Conservation (phyloP, 495 filamentous ascomycete species). For the Penicillium alfredii region DNA sequence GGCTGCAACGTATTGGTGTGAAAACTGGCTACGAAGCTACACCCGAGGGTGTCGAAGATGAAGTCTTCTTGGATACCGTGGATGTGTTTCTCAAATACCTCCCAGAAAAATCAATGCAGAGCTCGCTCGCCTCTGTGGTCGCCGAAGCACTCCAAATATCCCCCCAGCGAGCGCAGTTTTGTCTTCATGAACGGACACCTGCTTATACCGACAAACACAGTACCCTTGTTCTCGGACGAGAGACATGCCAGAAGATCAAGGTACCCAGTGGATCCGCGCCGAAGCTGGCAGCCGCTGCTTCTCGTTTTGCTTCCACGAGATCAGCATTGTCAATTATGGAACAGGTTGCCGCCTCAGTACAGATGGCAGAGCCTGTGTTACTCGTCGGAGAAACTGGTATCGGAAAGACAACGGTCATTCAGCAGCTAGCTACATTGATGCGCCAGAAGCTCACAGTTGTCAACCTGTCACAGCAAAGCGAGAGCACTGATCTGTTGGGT, state of each 20-base stretch:
- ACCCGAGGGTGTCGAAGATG: constrained; percentile 64
- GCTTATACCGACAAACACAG: constrained; percentile 52
- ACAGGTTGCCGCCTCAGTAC: constrained; percentile 74
- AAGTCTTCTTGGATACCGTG: constrained; percentile 83
- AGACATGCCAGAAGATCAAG: constrained; percentile 42
- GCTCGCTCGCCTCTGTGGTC: constrained; percentile 57
- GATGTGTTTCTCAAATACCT: constrained; percentile 83
- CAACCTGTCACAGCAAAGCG: constrained; percentile 96
- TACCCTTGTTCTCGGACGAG: constrained; percentile 62
- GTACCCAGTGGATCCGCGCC: constrained; percentile 31
- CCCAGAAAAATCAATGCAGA: constrained; percentile 56
- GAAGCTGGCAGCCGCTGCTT: constrained; percentile 31
- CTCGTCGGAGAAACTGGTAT: constrained; percentile 98
- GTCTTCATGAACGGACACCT: constrained; percentile 61
- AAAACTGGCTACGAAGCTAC: constrained; percentile 70
- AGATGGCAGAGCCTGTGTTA: constrained; percentile 78
- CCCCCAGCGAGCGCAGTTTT: constrained; percentile 67
- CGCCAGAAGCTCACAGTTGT: constrained; percentile 80
- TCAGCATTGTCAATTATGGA: constrained; percentile 55
- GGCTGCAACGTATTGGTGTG: constrained; percentile 52
- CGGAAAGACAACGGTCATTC: constrained; percentile 92
- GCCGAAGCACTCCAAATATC: constrained; percentile 82
- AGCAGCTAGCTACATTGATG: constrained; percentile 78
- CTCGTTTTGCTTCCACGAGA: constrained; percentile 42
- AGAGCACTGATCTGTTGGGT: constrained; percentile 85